phyloP scores from a whole-genome alignment of 1,284 basidiomycete genomes.

The Sanghuangporus baumii region DNA sequence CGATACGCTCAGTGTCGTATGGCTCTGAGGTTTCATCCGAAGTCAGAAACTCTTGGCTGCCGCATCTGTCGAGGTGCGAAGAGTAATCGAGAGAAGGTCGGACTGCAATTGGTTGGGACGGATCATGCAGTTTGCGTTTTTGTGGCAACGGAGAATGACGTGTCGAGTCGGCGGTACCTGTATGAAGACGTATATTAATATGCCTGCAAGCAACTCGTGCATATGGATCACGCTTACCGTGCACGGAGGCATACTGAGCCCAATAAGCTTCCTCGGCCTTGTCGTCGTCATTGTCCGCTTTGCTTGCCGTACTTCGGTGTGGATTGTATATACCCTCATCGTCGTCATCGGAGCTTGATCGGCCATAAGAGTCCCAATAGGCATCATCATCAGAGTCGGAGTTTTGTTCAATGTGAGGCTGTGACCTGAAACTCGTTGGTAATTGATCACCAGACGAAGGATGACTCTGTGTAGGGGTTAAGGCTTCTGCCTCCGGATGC shows the following conservation, averaged over 20 bases:
- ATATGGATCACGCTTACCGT: constrained; percentile 40
- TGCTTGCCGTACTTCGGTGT: constrained; percentile 10
- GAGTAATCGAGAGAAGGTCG: constrained; percentile 26
- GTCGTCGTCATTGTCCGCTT: constrained; percentile 24
- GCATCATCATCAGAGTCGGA: constrained; percentile 33
- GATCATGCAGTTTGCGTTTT: constrained; percentile 25
- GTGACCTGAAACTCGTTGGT: neutral
- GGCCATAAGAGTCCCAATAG: constrained; percentile 65
- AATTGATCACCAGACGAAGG: neutral
- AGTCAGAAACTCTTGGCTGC: neutral
- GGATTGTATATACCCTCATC: constrained; percentile 21
- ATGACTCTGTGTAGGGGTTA: neutral
- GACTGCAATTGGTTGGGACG: constrained; percentile 26
- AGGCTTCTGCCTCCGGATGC: constrained; percentile 2
- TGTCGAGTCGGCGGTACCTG: constrained; percentile 38
- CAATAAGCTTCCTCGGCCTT: constrained; percentile 67
- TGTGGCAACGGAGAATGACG: constrained; percentile 33
- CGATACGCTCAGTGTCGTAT: constrained; percentile 9
- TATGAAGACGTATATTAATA: neutral
- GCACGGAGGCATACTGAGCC: constrained; percentile 62
- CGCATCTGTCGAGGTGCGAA: constrained; percentile 1
- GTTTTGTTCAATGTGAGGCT: neutral
- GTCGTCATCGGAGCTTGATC: constrained; percentile 26
- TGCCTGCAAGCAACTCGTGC: neutral
- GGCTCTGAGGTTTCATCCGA: constrained; percentile 22